Base-by-base conservation (phyloP, 2,329 filamentous ascomycete species). In the Teratosphaeria epicoccoides region DNA sequence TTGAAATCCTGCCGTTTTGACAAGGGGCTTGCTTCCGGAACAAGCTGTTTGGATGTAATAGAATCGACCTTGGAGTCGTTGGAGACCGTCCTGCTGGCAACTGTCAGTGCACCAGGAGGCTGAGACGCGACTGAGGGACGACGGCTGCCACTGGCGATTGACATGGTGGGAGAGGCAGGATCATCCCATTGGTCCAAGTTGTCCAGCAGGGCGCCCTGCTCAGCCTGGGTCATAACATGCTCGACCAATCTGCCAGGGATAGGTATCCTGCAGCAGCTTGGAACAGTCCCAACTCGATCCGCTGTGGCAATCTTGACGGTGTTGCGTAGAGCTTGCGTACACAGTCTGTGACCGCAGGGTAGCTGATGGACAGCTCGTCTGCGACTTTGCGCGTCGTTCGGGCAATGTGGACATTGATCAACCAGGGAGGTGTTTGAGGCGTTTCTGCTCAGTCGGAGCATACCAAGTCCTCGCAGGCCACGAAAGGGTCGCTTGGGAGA, bases 191-290 rank as follows among this genome's bases (percentile, higher is more conserved):
- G 59, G 44, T 62, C 63, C 20, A 65, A 49, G 49, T 61, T 64
- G 23, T 61, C 60, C 49, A 65, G 55, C 23, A 71, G 58, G 11
- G 63, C 59, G 29, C 62, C 63, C 49, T 67, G 64, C 54, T 73
- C 69, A 58, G 68, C 64, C 44, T 66, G 61, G 6, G 65, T 68
- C 60, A 69, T 59, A 6, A 70, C 66, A 29, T 61, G 60, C 48
- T 70, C 66, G 9, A 74, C 60, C n/a, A 71, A 56, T 3, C 57
- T 55, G 17, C 65, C 68, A n/a, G 71, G 70, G 17, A 73, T 61
- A 2, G 67, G 66, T 12, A 60, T 64, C 12, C 67, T 68, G 55
- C 72, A 74, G 54, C 71, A 74, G 50, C 60, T 66, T 0, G 72
- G 71, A 9, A 66, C 58, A 7, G 62, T 58, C 47, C 65, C 66